Evolutionary conservation across 2,329 filamentous ascomycete genomes (phyloP).

Genomic region (Scortechinia acanthostroma): DNA sequence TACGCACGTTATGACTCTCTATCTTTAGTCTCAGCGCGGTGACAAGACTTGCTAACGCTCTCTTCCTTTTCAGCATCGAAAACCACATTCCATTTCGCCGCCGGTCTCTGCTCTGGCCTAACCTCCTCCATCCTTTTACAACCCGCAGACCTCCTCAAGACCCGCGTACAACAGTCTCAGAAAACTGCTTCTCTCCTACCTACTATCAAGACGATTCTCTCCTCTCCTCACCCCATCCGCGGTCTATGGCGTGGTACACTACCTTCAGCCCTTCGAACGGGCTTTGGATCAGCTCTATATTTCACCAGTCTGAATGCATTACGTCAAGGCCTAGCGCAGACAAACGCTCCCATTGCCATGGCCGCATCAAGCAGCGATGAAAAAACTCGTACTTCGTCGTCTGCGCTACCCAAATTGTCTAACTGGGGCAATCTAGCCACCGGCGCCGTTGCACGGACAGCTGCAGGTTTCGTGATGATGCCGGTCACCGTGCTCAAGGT

Average conservation of each 20-base stretch:
- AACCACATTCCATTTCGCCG: constrained; percentile 76
- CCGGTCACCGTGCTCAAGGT: constrained; percentile 95
- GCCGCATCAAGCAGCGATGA: constrained; percentile 13
- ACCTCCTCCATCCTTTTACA: constrained; percentile 85
- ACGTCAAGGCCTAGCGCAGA: constrained; percentile 56
- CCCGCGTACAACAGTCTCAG: constrained; percentile 82
- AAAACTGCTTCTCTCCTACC: constrained; percentile 62
- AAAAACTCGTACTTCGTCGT: constrained; percentile 25
- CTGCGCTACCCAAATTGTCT: constrained; percentile 72
- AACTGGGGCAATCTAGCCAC: constrained; percentile 80
- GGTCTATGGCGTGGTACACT: constrained; percentile 87
- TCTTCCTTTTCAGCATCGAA: constrained; percentile 1
- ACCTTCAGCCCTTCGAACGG: constrained; percentile 86
- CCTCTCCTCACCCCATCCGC: constrained; percentile 52
- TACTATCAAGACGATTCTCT: constrained; percentile 58
- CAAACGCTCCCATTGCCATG: constrained; percentile 22
- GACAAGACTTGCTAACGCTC: no score
- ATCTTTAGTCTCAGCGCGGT: no score
- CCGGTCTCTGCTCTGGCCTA: constrained; percentile 80
- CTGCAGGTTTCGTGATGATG: constrained; percentile 87
- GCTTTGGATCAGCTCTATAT: constrained; percentile 87
- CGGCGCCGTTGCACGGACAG: constrained; percentile 75
- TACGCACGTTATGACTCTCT: neutral
- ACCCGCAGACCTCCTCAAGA: constrained; percentile 93
- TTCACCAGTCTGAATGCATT: constrained; percentile 82